Evolutionary conservation across 2,329 filamentous ascomycete genomes (phyloP).

Genomic region (Metarhizium anisopliae): DNA sequence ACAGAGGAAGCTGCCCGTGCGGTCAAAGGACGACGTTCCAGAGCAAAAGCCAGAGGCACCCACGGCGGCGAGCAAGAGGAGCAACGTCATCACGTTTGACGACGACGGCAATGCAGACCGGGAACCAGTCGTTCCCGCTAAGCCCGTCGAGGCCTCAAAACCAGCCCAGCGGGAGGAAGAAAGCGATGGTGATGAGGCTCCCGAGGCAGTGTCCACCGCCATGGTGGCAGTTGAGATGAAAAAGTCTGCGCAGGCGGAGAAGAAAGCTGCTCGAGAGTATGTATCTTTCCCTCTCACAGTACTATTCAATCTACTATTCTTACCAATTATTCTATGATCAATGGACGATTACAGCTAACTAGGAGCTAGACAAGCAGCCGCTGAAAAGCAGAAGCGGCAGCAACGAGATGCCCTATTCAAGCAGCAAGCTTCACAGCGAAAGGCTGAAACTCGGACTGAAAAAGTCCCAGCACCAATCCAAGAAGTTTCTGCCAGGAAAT

Average conservation of each 20-base stretch:
- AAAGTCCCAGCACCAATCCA: not conserved
- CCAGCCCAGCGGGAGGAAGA: conserved; percentile 26
- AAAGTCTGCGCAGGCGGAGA: conserved; percentile 35
- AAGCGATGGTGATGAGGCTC: conserved; percentile 47
- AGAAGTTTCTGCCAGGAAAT: conserved; percentile 11
- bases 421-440: conserved; percentile 44
- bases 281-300: conserved; percentile 11
- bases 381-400: conserved; percentile 46
- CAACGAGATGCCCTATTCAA: conserved; percentile 45
- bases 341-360: too few relatives aligned
- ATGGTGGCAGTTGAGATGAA: conserved; percentile 37
- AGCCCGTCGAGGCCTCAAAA: conserved; percentile 8
- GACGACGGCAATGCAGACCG: conserved; percentile 23
- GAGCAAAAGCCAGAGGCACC: not conserved
- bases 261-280: conserved; percentile 43
- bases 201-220: conserved; percentile 48
- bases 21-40: conserved; percentile 21
- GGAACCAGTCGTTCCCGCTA: conserved; percentile 1
- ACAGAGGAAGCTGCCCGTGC: conserved; percentile 23
- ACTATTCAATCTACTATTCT: not conserved
- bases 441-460: conserved; percentile 16
- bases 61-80: conserved; percentile 10
- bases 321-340: too few relatives aligned
- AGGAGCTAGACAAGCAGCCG: conserved; percentile 35
- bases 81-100: conserved; percentile 24